Evolutionary conservation across 257 asterid species (phyloP).

Genomic region (Striga asiatica): DNA sequence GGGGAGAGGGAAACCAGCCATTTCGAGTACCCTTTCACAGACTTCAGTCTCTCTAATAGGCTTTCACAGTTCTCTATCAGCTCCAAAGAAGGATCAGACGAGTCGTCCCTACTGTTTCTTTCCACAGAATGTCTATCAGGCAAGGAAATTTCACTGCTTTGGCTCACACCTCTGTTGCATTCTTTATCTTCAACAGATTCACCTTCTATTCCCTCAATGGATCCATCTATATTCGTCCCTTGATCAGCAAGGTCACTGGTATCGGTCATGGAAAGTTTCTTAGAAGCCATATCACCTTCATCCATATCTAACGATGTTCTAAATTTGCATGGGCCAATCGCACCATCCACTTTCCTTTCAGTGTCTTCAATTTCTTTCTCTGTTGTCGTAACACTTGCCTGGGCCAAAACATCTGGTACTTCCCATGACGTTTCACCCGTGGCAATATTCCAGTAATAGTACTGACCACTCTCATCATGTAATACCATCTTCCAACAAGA

Average conservation of each 20-base stretch:
- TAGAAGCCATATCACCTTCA: conserved; percentile 17
- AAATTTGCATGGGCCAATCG: conserved; percentile 6
- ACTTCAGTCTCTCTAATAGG: conserved; percentile 51
- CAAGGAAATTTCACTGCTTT: conserved; percentile 20
- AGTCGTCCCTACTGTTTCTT: conserved; percentile 14
- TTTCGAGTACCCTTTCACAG: conserved; percentile 42
- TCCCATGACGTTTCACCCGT: conserved; percentile 99
- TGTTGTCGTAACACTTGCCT: conserved; percentile 21
- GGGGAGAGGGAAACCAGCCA: neutral
- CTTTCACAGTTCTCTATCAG: conserved; percentile 48
- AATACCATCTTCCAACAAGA: conserved; percentile 80
- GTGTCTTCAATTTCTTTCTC: conserved; percentile 25
- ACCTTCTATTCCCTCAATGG: conserved; percentile 18
- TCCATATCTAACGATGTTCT: conserved; percentile 13
- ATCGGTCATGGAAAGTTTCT: conserved; percentile 18
- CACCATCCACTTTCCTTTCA: conserved; percentile 18
- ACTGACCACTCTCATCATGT: conserved; percentile 85
- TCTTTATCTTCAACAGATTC: conserved; percentile 25
- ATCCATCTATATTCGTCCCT: conserved; percentile 16
- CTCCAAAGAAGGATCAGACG: conserved; percentile 23
- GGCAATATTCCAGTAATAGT: conserved; percentile 78
- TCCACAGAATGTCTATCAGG: conserved; percentile 24
- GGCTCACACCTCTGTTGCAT: conserved; percentile 21
- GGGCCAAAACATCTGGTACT: conserved; percentile 50
- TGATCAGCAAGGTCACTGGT: conserved; percentile 12